Evolutionary conservation across 352 stramenopile species (phyloP).

Genomic region (Thraustotheca clavata): DNA sequence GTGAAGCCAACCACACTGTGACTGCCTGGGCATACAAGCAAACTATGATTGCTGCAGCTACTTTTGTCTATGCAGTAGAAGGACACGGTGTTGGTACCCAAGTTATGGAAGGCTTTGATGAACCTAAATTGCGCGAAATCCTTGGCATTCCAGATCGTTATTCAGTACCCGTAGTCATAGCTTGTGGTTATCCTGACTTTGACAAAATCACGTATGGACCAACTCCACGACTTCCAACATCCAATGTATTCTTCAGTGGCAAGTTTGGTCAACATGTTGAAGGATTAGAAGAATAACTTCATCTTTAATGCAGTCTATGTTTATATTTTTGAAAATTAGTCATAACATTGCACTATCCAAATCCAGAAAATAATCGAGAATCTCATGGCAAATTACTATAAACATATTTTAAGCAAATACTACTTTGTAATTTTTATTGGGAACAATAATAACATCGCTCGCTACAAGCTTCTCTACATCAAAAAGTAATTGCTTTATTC

Average conservation of each 20-base stretch:
- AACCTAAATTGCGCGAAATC: constrained; percentile 45
- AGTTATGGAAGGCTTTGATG: constrained; percentile 71
- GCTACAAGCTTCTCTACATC: no score
- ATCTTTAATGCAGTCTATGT: no score
- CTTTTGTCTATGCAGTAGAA: constrained; percentile 62
- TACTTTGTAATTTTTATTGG: no score
- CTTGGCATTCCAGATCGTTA: constrained; percentile 77
- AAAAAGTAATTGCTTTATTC: no score
- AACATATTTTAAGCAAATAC: no score
- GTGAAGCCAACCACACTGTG: constrained; percentile 50
- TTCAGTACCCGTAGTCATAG: constrained; percentile 60
- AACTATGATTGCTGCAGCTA: constrained; percentile 56
- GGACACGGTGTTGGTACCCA: constrained; percentile 49
- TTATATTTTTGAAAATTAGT: no score
- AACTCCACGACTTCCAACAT: constrained; percentile 43
- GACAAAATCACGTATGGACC: constrained; percentile 14
- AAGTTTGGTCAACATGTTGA: constrained; percentile 63
- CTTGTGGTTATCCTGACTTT: constrained; percentile 48
- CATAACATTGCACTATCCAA: no score
- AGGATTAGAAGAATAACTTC: no score
- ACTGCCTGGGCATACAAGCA: constrained; percentile 80
- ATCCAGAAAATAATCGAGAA: no score
- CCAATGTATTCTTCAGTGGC: constrained; percentile 76
- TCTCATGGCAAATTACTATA: no score
- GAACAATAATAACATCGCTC: no score